Percentiles rank a stretch among this genome's conserved stretches.
Evolutionary conservation across 495 filamentous ascomycete genomes (phyloP).

Genomic region (Penicillium fimorum): DNA sequence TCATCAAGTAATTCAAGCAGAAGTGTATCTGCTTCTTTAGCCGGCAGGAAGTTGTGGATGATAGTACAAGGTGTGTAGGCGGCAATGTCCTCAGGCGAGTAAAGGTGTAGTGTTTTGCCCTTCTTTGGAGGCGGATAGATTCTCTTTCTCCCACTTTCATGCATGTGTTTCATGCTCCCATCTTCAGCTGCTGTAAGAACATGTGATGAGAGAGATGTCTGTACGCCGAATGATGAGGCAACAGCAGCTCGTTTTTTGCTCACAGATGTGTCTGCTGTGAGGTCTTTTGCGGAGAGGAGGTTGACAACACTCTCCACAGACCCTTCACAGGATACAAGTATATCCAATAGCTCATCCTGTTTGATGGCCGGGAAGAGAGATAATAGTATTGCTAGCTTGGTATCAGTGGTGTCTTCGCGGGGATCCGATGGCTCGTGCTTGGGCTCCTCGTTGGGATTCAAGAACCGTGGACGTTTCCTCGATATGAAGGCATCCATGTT

Average conservation of each 20-base stretch:
- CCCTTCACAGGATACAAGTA: slow-evolving; percentile 73
- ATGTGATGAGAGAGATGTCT: slow-evolving; percentile 49
- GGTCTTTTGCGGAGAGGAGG: slow-evolving; percentile 42
- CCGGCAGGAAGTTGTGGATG: slow-evolving; percentile 83
- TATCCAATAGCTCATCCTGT: slow-evolving; percentile 69
- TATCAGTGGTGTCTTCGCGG: slow-evolving; percentile 73
- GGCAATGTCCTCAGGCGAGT: slow-evolving; percentile 72
- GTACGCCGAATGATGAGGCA: slow-evolving; percentile 27
- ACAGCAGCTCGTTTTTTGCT: slow-evolving; percentile 33
- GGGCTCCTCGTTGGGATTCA: slow-evolving; percentile 14
- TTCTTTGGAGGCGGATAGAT: slow-evolving; percentile 59
- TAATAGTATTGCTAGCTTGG: slow-evolving; percentile 79
- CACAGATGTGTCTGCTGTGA: slow-evolving; percentile 2
- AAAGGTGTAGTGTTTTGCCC: slow-evolving; percentile 80
- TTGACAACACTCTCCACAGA: slow-evolving; percentile 64
- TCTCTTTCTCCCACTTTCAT: slow-evolving; percentile 37
- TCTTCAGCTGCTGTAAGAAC: slow-evolving; percentile 32
- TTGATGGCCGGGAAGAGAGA: slow-evolving; percentile 68
- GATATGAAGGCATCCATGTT: slow-evolving; percentile 60
- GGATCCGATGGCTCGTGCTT: slow-evolving; percentile 1
- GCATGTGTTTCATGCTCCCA: slow-evolving; percentile 24
- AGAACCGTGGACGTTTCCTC: slow-evolving; percentile 47
- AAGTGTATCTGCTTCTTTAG: slow-evolving; percentile 66
- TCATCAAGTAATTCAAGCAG: slow-evolving; percentile 75
- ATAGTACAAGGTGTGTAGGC: slow-evolving; percentile 83